These are phyloP conservation scores for Phaseolus coccineus DNA, from an alignment of 331 rosid species.

Conservation along the genomic window DNA sequence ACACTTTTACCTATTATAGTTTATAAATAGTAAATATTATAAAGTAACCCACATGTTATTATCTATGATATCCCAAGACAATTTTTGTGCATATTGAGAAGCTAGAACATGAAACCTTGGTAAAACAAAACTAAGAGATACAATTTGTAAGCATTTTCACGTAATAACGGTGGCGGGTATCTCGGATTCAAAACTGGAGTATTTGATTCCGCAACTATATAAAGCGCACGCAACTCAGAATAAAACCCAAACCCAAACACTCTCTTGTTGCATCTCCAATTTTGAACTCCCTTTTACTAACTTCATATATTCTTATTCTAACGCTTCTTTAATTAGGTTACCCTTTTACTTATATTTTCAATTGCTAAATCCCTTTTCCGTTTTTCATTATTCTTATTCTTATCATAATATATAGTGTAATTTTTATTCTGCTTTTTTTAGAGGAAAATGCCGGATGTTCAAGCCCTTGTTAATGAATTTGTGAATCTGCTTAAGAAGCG, in stretches of 20 bases:
- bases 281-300: background rate
- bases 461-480: slow-evolving; percentile 75
- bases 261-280: background rate
- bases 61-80: too few relatives aligned
- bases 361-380: background rate
- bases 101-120: too few relatives aligned
- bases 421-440: background rate
- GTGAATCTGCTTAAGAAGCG: slow-evolving; percentile 77
- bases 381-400: background rate
- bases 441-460: slow-evolving; percentile 86
- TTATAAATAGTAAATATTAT: too few relatives aligned
- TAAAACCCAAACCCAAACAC: background rate
- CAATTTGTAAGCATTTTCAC: background rate
- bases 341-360: slow-evolving; percentile 18
- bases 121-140: too few relatives aligned
- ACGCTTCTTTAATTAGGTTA: slow-evolving; percentile 16
- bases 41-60: too few relatives aligned
- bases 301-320: background rate
- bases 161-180: background rate
- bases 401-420: background rate
- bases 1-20: too few relatives aligned
- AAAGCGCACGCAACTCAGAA: background rate
- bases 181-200: background rate
- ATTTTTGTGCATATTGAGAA: too few relatives aligned
- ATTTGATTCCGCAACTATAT: background rate